Evolutionary conservation across 2,329 filamentous ascomycete genomes (phyloP), one percentile per base, ranked within the genome.

Genomic region (Ophiostoma tasmaniense): DNA sequence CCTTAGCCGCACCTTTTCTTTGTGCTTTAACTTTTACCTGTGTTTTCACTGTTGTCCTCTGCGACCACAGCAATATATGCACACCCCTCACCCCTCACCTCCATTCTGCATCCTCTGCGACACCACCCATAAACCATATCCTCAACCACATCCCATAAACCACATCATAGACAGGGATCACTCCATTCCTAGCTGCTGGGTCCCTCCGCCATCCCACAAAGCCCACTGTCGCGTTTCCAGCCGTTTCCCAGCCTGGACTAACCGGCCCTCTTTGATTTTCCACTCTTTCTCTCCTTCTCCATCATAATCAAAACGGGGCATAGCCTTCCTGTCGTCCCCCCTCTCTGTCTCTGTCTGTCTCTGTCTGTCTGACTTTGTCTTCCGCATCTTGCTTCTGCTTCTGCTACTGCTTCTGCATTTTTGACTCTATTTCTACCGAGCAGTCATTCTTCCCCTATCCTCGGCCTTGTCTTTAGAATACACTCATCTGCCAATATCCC

Each of bases 251-350:
- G 33, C 52, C 68, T 67, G 39, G 66, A 62, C 62, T 28, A 62
- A 39, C 37, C 42, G 61, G 14, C 37, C 62, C 59, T 55, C 22
- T 55, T 55, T 1, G 45, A 20, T 20, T 8, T 50, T 6, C 42
- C 22, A 59, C 13, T 59, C 25, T 25, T 22, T 39, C 37, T 33
- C 28, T 62, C 55, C 55, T 61, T 35, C 59, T 55, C 59, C 59
- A n/a, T 67, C 62, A 67, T 66, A 70, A 70, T 69, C 61, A 67
- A 68, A 70, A 70, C 69, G 69, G 69, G 69, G 66, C 66, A 67
- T 68, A 61, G 66, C 45, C 67, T 70, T 66, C 50, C 35, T 67
- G 62, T 62, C 68, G 66, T 70, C 50, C 28, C 61, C 50, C 28
- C 64, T 39, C 50, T 22, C 25, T 64, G 61, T 42, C 30, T 50